Percentiles rank a stretch among this genome's conserved stretches.
Conservation (phyloP, 129 eudicot species). For the Deinandra increscens region DNA sequence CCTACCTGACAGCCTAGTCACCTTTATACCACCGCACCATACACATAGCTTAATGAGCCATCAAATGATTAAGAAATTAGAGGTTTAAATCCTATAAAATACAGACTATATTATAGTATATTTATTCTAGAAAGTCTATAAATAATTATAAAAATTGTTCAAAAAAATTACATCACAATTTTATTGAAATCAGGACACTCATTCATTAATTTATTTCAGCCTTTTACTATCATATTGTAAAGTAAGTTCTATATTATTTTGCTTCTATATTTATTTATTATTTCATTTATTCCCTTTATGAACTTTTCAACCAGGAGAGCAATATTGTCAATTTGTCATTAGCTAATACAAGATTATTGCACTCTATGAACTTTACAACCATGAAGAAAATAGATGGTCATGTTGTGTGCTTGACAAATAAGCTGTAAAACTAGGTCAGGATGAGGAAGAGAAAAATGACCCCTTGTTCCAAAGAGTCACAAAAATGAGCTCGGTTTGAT, state of each 20-base stretch:
- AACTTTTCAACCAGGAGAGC: constrained; percentile 3
- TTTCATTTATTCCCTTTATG: background rate
- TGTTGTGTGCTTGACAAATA: constrained; percentile 27
- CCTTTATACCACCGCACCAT: too few relatives aligned
- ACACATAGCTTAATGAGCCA: too few relatives aligned
- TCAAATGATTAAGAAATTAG: too few relatives aligned
- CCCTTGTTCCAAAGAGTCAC: constrained; percentile 34
- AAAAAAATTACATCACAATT: too few relatives aligned
- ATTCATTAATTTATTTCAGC: background rate
- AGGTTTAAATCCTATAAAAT: too few relatives aligned
- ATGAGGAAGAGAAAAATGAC: too few relatives aligned
- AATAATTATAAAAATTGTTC: too few relatives aligned
- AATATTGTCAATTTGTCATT: constrained; percentile 13
- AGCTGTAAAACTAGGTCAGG: constrained; percentile 46
- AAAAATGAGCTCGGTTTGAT: constrained; percentile 40
- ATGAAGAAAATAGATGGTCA: constrained; percentile 23
- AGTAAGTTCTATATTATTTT: constrained; percentile 7
- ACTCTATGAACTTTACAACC: constrained; percentile 10
- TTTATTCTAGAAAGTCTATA: too few relatives aligned
- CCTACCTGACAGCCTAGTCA: too few relatives aligned
- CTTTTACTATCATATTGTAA: background rate
- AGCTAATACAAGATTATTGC: background rate
- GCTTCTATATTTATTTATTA: background rate
- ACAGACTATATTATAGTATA: too few relatives aligned
- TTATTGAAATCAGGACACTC: background rate